phyloP scores from a whole-genome alignment of 1,284 basidiomycete genomes.

The Boletus smithii region DNA sequence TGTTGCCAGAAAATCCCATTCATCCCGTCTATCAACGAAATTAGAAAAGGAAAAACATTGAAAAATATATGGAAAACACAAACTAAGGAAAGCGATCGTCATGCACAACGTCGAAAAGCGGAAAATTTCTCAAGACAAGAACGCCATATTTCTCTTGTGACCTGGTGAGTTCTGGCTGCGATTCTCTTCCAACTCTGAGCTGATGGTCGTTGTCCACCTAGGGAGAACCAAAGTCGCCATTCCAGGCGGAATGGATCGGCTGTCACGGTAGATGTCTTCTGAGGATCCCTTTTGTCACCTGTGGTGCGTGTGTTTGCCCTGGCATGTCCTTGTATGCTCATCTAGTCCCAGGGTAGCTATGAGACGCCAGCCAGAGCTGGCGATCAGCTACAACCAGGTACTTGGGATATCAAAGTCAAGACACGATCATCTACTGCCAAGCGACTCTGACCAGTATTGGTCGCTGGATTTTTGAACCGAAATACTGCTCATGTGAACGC shows the following conservation, averaged over 20 bases:
- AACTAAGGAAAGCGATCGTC: neutral
- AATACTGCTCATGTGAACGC: neutral
- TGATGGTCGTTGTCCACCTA: neutral
- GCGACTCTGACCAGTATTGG: neutral
- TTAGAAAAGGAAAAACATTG: neutral
- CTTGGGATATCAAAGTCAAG: neutral
- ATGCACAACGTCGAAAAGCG: no score
- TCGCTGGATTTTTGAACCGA: neutral
- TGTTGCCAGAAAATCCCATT: no score
- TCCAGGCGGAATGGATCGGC: no score
- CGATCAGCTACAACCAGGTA: conserved; percentile 3
- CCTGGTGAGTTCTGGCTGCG: neutral
- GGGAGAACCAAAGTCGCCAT: no score
- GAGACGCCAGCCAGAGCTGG: conserved; percentile 16
- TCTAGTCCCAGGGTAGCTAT: conserved; percentile 1
- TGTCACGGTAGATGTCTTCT: neutral
- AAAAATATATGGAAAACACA: neutral
- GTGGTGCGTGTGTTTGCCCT: conserved; percentile 4
- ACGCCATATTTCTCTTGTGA: no score
- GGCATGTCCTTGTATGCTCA: conserved; percentile 1
- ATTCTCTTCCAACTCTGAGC: neutral
- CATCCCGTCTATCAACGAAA: neutral
- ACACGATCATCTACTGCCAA: neutral
- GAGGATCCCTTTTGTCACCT: neutral
- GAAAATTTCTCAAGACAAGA: neutral